A percentile compares a stretch with the other conserved stretches of the same genome.
phyloP scores from a whole-genome alignment of 345 rosid species.

The Linum lewisii region DNA sequence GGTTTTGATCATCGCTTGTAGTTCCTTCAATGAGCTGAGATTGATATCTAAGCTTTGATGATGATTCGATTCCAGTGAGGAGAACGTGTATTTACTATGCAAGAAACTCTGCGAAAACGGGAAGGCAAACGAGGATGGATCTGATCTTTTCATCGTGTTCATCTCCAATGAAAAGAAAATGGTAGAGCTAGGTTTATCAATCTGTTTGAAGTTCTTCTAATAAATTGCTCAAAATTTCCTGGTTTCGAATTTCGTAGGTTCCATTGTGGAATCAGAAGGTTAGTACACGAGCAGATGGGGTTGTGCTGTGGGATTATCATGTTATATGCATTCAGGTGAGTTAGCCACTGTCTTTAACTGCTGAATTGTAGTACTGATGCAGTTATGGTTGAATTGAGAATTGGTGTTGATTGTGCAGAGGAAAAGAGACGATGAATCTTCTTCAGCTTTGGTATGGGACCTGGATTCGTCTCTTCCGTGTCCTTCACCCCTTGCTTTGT shows the following conservation, averaged over 20 bases:
- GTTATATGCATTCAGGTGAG: constrained; percentile 72
- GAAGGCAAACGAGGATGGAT: constrained; percentile 39
- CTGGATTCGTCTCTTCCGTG: constrained; percentile 71
- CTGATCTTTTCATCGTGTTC: constrained; percentile 67
- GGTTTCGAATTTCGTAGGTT: constrained; percentile 39
- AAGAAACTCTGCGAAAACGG: constrained; percentile 48
- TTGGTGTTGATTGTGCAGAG: constrained; percentile 26
- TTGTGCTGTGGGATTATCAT: constrained; percentile 86
- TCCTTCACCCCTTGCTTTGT: constrained; percentile 60
- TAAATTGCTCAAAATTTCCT: background rate
- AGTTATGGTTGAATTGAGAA: background rate
- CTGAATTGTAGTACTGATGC: background rate
- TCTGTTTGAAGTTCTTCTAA: background rate
- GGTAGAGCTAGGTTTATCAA: constrained; percentile 29
- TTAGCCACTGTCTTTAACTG: background rate
- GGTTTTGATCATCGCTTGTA: constrained; percentile 4
- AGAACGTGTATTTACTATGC: constrained; percentile 70
- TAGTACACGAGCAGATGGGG: constrained; percentile 69
- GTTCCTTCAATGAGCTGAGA: background rate
- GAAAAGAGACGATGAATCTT: constrained; percentile 34
- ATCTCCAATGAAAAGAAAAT: constrained; percentile 80
- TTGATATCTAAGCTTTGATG: too few relatives aligned
- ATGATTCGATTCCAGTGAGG: constrained; percentile 39
- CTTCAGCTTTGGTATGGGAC: constrained; percentile 60
- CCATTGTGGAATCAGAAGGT: constrained; percentile 96